Base-by-base conservation (phyloP, 768 basidiomycete genomes). In the Candolleomyces eurysporus region DNA sequence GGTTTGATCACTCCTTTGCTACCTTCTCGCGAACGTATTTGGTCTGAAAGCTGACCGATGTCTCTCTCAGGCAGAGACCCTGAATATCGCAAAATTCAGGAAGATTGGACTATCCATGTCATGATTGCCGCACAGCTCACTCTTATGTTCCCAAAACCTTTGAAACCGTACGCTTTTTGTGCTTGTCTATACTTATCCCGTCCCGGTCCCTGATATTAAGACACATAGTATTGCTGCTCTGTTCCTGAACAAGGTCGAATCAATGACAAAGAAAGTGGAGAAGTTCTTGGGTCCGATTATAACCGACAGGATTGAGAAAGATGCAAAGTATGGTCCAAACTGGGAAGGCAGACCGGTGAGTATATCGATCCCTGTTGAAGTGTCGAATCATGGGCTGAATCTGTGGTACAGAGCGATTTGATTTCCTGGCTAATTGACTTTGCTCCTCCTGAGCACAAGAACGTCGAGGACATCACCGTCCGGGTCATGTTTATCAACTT, bases 381-480 rank as follows among this genome's bases (percentile, higher is more conserved):
- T 26, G 26, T n/a, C n/a, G n/a, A 26, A 2, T 26, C 2, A 2
- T 26, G 26, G 26, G 26, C 26, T 26, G 26, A 26, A 26, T 2
- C 2, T 36, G 36, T 7, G 17, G 42, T 39, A 49, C 51, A 80
- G 81, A 74, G 76, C 57, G 80, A 82, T 59, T 59, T 81, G 30
- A 68, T 82, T 1, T 71, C 73, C 26, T 82, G 79, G 79, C 67
- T 79, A 17, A 68, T 81, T 31, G 76, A 76, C 19, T 68, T 68
- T 16, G 76, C 77, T 0, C 60, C 71, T 16, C 67, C 67, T 4
- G 58, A 68, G 19, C 66, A 71, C 52, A 61, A 61, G 40, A 71
- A 59, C 0, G 49, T 69, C 1, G 60, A 65, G 17, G 69, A 71
- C 19, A 63, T 79, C 7, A 67, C 70, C 0, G 55, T 66, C 8